A percentile compares a stretch with the other conserved stretches of the same genome.
phyloP scores from a whole-genome alignment of 2,329 filamentous ascomycete species.

The Aschersonia sp. region DNA sequence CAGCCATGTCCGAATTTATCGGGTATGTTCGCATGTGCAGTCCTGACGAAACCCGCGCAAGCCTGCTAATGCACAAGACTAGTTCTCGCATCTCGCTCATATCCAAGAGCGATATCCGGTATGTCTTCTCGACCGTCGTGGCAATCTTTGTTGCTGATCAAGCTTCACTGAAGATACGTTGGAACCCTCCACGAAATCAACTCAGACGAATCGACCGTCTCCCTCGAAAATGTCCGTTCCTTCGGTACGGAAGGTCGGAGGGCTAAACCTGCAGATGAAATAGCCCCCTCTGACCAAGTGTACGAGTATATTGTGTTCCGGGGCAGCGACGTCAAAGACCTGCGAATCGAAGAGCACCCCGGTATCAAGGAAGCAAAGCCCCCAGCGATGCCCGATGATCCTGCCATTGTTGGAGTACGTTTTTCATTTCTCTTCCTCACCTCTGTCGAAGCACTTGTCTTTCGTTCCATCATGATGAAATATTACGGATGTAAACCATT shows the following conservation, averaged over 20 bases:
- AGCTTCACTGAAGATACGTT: constrained; percentile 56
- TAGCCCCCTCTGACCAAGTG: constrained; percentile 68
- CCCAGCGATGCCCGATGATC: constrained; percentile 77
- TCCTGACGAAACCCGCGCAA: not conserved
- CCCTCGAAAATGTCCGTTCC: constrained; percentile 88
- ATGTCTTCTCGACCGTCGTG: constrained; percentile 19
- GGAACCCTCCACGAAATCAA: constrained; percentile 96
- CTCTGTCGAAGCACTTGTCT: constrained; percentile 1
- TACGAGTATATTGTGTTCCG: constrained; percentile 99
- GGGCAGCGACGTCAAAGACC: constrained; percentile 95
- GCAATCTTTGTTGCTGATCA: constrained; percentile 10
- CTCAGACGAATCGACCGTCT: constrained; percentile 90
- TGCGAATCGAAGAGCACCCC: constrained; percentile 78
- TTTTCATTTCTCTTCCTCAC: not conserved
- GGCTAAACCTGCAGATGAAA: constrained; percentile 64
- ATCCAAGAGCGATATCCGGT: constrained; percentile 96
- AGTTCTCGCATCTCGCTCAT: constrained; percentile 92
- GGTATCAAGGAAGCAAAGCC: constrained; percentile 61
- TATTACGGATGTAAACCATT: constrained; percentile 88
- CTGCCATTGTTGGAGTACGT: constrained; percentile 77
- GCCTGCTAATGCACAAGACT: constrained; percentile 7
- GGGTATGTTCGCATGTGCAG: constrained; percentile 27
- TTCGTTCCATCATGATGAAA: constrained; percentile 60
- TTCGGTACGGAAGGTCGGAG: constrained; percentile 88
- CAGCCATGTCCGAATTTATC: constrained; percentile 44